Evolutionary conservation across 768 basidiomycete genomes (phyloP).

Genomic region (Crucibulum laeve): DNA sequence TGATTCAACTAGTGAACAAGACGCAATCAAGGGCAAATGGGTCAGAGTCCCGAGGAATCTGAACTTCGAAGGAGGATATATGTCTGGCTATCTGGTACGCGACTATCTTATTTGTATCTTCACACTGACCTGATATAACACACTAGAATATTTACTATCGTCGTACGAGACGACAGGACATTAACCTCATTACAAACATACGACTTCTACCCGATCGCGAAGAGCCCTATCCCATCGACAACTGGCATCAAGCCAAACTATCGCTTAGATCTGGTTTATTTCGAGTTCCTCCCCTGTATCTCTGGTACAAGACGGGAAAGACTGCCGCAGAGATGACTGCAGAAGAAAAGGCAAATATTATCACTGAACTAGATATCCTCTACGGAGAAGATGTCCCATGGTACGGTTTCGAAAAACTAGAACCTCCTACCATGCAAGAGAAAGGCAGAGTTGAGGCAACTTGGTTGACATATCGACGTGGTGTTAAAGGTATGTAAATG

Average conservation of each 20-base stretch:
- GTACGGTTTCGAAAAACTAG: slow-evolving; percentile 80
- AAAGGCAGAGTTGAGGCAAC: slow-evolving; percentile 43
- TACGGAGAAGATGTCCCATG: slow-evolving; percentile 83
- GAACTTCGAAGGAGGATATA: slow-evolving; percentile 54
- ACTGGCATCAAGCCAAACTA: slow-evolving; percentile 62
- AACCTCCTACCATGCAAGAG: slow-evolving; percentile 51
- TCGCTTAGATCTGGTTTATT: slow-evolving; percentile 65
- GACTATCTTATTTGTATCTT: slow-evolving; percentile 4
- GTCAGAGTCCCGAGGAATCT: slow-evolving; percentile 82
- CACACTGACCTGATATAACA: background rate
- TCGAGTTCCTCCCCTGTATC: slow-evolving; percentile 49
- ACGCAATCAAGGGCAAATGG: slow-evolving; percentile 83
- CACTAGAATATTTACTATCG: slow-evolving; percentile 71
- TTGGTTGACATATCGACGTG: slow-evolving; percentile 64
- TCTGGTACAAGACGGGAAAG: slow-evolving; percentile 80
- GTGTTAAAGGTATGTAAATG: slow-evolving; percentile 59
- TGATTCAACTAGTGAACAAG: slow-evolving; percentile 60
- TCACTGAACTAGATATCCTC: slow-evolving; percentile 90
- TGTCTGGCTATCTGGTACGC: slow-evolving; percentile 57
- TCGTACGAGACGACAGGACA: slow-evolving; percentile 77
- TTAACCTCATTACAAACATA: slow-evolving; percentile 75
- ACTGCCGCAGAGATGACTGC: slow-evolving; percentile 56
- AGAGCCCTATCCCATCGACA: slow-evolving; percentile 37
- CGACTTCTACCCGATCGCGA: slow-evolving; percentile 56
- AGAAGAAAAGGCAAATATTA: slow-evolving; percentile 53